Evolutionary conservation across 495 filamentous ascomycete species (phyloP).

Genomic region (Cladorrhinum samala): DNA sequence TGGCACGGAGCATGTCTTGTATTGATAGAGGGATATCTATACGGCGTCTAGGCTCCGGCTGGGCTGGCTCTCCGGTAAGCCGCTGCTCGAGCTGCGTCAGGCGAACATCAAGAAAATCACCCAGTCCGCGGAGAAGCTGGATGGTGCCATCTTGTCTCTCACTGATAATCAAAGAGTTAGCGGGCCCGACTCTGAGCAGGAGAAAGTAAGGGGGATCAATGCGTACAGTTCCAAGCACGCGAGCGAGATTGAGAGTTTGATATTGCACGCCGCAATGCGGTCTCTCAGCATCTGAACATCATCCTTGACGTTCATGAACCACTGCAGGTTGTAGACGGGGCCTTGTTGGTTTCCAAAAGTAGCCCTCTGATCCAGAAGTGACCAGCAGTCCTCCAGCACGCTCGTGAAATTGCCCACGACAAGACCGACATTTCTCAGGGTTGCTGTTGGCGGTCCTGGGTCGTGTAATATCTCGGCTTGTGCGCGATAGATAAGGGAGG

Average conservation of each 20-base stretch:
- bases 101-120: neutral
- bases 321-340: conserved; percentile 8
- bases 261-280: conserved; percentile 12
- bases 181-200: neutral
- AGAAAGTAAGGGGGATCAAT: neutral
- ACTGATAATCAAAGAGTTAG: neutral
- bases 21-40: conserved; percentile 1
- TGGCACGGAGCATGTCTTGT: neutral
- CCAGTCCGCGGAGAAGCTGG: neutral
- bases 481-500: neutral
- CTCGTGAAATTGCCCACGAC: conserved; percentile 1
- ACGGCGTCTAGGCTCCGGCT: neutral
- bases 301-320: conserved; percentile 13
- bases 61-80: too few relatives aligned
- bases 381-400: conserved; percentile 9
- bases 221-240: conserved; percentile 7
- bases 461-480: neutral
- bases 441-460: neutral
- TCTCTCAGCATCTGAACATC: conserved; percentile 14
- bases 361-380: conserved; percentile 1
- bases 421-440: neutral
- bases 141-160: conserved; percentile 3
- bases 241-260: conserved; percentile 8
- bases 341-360: neutral
- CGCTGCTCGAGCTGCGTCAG: neutral